Evolutionary conservation across 371 early-diverging fungal genomes (phyloP).

Genomic region (Nematocida ironsii): DNA sequence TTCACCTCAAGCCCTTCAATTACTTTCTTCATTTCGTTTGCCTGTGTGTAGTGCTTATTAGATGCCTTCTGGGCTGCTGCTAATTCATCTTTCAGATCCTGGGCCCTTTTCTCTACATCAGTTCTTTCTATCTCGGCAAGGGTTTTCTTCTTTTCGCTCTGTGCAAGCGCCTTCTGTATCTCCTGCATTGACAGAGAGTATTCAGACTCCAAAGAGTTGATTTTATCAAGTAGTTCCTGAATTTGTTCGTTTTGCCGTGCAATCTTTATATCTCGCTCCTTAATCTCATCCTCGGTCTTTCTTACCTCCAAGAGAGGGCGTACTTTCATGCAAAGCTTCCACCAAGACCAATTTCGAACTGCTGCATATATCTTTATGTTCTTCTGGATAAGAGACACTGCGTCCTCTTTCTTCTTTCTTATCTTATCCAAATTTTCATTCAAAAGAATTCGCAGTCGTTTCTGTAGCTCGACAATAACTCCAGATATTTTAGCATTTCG

Average conservation of each 20-base stretch:
- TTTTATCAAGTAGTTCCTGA: slow-evolving; percentile 72
- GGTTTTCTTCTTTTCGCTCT: slow-evolving; percentile 16
- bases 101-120: slow-evolving; percentile 8
- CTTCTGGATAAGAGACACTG: slow-evolving; percentile 58
- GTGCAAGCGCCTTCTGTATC: slow-evolving; percentile 76
- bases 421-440: slow-evolving; percentile 71
- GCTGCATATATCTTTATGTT: slow-evolving; percentile 60
- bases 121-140: slow-evolving; percentile 11
- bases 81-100: slow-evolving; percentile 41
- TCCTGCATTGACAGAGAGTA: slow-evolving; percentile 73
- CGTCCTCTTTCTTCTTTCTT: slow-evolving; percentile 23
- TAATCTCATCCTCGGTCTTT: slow-evolving; percentile 75
- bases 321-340: slow-evolving; percentile 80
- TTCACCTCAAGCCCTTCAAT: slow-evolving; percentile 72
- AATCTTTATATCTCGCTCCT: slow-evolving; percentile 79
- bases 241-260: slow-evolving; percentile 80
- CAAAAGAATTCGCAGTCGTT: slow-evolving; percentile 79
- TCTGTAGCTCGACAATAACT: slow-evolving; percentile 75
- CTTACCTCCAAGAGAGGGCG: slow-evolving; percentile 88
- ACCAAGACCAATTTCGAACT: slow-evolving; percentile 68
- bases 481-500: slow-evolving; percentile 74
- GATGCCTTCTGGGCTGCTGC: slow-evolving; percentile 34
- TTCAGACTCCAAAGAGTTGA: slow-evolving; percentile 76
- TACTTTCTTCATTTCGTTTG: slow-evolving; percentile 67
- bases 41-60: not conserved